A percentile compares a stretch with the other conserved stretches of the same genome.
These are phyloP conservation scores for Yarrowia sp. DNA, from an alignment of 805 yeast species.

Conservation along the genomic window DNA sequence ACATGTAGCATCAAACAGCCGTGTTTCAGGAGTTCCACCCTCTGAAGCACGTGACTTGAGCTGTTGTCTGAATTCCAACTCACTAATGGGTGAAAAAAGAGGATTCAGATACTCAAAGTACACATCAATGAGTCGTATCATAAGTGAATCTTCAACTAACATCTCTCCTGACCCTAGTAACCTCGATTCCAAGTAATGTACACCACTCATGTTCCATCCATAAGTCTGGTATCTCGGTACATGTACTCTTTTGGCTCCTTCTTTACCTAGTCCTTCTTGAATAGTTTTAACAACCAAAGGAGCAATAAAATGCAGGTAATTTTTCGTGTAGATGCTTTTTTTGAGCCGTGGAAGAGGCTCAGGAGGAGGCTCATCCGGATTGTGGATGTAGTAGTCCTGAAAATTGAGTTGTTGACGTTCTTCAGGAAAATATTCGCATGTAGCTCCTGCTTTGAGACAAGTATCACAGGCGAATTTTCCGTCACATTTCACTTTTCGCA, in stretches of 20 bases:
- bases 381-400: slow-evolving; percentile 22
- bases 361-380: background rate
- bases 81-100: slow-evolving; percentile 53
- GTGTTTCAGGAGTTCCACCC: slow-evolving; percentile 31
- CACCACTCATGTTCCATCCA: slow-evolving; percentile 66
- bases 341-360: slow-evolving; percentile 4
- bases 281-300: slow-evolving; percentile 17
- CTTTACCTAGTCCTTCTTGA: slow-evolving; percentile 21
- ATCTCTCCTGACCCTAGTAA: slow-evolving; percentile 35
- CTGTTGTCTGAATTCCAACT: slow-evolving; percentile 54
- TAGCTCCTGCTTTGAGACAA: slow-evolving; percentile 43
- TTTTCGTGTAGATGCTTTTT: slow-evolving; percentile 11
- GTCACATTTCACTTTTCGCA: slow-evolving; percentile 57
- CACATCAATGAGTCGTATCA: slow-evolving; percentile 40
- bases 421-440: slow-evolving; percentile 30
- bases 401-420: slow-evolving; percentile 11
- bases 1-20: slow-evolving; percentile 53
- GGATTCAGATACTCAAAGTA: slow-evolving; percentile 54
- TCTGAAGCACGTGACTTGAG: slow-evolving; percentile 7
- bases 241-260: slow-evolving; percentile 33
- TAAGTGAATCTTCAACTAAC: slow-evolving; percentile 24
- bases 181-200: slow-evolving; percentile 45
- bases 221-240: slow-evolving; percentile 58
- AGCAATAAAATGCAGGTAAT: slow-evolving; percentile 19
- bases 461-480: slow-evolving; percentile 52